phyloP scores from a whole-genome alignment of 306 rosid species.

The Gastrolobium villosum region DNA sequence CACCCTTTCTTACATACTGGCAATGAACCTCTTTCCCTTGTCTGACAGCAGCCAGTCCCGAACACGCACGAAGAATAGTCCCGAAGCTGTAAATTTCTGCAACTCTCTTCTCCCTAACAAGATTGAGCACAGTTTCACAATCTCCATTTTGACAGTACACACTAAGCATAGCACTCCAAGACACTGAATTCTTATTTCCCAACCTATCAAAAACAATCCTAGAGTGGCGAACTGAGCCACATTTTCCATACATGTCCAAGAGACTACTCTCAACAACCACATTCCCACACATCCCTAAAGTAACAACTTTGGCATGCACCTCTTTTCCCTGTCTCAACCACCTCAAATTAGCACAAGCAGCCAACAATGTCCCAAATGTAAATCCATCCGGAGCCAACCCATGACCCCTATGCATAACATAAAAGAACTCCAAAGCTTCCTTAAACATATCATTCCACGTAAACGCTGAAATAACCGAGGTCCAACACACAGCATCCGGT shows the following conservation, averaged over 20 bases:
- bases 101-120: conserved; percentile 71
- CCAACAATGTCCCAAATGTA: conserved; percentile 74
- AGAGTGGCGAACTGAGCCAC: conserved; percentile 64
- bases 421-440: conserved; percentile 69
- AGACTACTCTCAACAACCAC: conserved; percentile 91
- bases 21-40: conserved; percentile 95
- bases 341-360: conserved; percentile 79
- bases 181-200: conserved; percentile 69
- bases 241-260: conserved; percentile 96
- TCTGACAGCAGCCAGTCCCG: conserved; percentile 73
- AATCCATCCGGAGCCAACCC: conserved; percentile 74
- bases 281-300: conserved; percentile 65
- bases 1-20: conserved; percentile 78
- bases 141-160: conserved; percentile 81
- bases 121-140: conserved; percentile 63
- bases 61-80: conserved; percentile 82
- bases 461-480: conserved; percentile 68
- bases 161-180: conserved; percentile 86
- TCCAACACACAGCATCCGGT: conserved; percentile 78
- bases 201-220: conserved; percentile 71
- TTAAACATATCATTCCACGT: conserved; percentile 72
- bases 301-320: conserved; percentile 74
- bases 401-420: conserved; percentile 56
- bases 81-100: conserved; percentile 74
- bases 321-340: conserved; percentile 75